These are phyloP conservation scores for Picea glauca DNA, from an alignment of 75 land plant species.

Conservation along the genomic window DNA sequence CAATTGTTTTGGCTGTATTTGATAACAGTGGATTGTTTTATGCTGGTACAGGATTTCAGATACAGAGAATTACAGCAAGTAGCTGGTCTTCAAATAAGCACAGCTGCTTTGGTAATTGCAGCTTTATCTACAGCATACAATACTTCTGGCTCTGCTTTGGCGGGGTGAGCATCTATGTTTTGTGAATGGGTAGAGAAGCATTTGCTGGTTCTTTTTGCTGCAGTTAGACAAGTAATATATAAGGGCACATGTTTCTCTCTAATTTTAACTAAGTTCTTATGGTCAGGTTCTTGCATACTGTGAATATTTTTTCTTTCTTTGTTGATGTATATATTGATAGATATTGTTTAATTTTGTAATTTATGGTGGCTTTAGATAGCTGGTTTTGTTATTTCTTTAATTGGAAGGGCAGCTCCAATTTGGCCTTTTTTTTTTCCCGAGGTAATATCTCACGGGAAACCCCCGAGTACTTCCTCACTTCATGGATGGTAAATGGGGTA, in stretches of 20 bases:
- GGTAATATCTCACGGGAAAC: too few relatives aligned
- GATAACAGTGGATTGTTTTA: neutral
- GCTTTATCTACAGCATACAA: conserved; percentile 58
- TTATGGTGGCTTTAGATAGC: too few relatives aligned
- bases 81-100: conserved; percentile 59
- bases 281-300: neutral
- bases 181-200: neutral
- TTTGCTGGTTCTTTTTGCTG: conserved; percentile 2
- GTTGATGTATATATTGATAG: too few relatives aligned
- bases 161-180: conserved; percentile 22
- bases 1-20: neutral
- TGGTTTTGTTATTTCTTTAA: too few relatives aligned
- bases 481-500: too few relatives aligned
- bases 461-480: too few relatives aligned
- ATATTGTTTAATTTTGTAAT: too few relatives aligned
- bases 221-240: too few relatives aligned
- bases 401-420: too few relatives aligned
- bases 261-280: neutral
- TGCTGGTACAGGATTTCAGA: conserved; percentile 33
- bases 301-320: neutral
- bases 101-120: conserved; percentile 53
- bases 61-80: conserved; percentile 32
- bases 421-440: too few relatives aligned
- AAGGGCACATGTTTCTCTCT: conserved; percentile 2
- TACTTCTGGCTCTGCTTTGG: conserved; percentile 27